Evolutionary conservation across 2,329 filamentous ascomycete genomes (phyloP), one percentile per base, ranked within the genome.

Genomic region (Aspergillus sergii): DNA sequence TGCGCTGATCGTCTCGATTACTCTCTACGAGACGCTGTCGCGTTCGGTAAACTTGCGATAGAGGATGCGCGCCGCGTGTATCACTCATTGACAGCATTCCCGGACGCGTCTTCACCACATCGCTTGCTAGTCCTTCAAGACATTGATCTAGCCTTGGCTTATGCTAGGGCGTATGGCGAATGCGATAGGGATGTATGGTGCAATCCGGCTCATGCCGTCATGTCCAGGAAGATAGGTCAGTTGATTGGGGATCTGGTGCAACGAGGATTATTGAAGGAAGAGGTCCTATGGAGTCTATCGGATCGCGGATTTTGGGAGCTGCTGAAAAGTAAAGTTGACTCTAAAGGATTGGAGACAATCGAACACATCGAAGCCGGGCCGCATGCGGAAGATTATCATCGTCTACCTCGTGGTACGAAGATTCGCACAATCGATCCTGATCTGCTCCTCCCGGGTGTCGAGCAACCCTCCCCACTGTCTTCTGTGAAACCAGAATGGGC

Each of bases 1-100:
- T 80, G 77, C 60, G 77, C 78, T 26, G 78, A 80, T 62, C 72
- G 78, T 36, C 71, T 80, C 9, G 78, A 80, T 65, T 80, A 80
- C 59, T 71, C 73, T 21, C 67, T 80, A 28, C 77, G 78, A 23
- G 78, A 80, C 55, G 59, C 73, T 0, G 71, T 78, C 1, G 71
- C 67, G 1, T 76, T 78, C 41, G 71, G 69, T 0, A 72, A 76
- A 21, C 63, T 80, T 26, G n/a, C 61, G 3, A 53, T 77, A 0
- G 64, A 70, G 19, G 72, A 78, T n/a, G 76, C 72, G 0, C 69
- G 57, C 39, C 46, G 65, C 5, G 62, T 79, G 21, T 58, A 77
- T 26, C 59, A 57, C 11, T 68, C 67, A 12, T 66, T 80, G 3
- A 69, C 62, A 21, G 75, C 75, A 3, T 71, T 73, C 48, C 78